phyloP scores from a whole-genome alignment of 305 asterid species.

The Fraxinus nigra region DNA sequence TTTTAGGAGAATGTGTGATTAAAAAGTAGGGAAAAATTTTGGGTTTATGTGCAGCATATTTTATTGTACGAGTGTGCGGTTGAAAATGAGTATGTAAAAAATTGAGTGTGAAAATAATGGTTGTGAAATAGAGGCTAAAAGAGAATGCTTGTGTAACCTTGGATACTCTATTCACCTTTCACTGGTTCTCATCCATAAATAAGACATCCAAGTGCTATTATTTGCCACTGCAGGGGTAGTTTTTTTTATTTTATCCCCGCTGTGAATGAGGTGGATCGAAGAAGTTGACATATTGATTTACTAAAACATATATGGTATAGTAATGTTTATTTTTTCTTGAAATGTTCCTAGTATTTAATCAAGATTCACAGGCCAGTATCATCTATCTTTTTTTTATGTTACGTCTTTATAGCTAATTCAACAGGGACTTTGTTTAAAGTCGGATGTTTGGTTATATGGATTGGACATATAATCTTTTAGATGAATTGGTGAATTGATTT shows the following conservation, averaged over 20 bases:
- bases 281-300: neutral
- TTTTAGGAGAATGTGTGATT: no score
- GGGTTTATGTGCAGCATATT: no score
- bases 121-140: neutral
- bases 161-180: slow-evolving; percentile 14
- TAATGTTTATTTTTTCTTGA: neutral
- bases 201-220: neutral
- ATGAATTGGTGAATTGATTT: neutral
- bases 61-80: no score
- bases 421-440: neutral
- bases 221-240: neutral
- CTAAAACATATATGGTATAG: neutral
- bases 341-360: neutral
- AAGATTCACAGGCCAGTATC: neutral
- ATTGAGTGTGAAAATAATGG: no score
- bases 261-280: neutral
- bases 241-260: neutral
- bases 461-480: neutral
- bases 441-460: neutral
- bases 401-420: neutral
- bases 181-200: neutral
- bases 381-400: neutral
- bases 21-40: neutral
- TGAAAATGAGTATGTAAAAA: no score
- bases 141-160: neutral